These are phyloP conservation scores for Leccinellum rugosiceps DNA, from an alignment of 768 basidiomycete genomes.

Conservation along the genomic window DNA sequence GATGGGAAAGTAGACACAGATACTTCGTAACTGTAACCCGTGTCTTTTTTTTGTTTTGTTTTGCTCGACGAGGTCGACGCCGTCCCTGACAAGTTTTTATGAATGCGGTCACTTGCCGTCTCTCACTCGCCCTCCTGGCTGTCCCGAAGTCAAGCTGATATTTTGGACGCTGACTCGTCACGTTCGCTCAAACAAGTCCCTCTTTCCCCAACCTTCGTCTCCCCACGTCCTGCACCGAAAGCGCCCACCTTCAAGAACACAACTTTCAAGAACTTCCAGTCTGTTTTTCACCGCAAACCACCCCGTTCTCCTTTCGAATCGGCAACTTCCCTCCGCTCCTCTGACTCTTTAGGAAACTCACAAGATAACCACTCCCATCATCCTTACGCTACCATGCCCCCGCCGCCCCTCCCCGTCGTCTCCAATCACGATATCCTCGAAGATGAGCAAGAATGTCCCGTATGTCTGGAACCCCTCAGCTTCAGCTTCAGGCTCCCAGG, in stretches of 20 bases:
- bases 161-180: slow-evolving; percentile 32
- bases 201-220: slow-evolving; percentile 44
- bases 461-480: slow-evolving; percentile 93
- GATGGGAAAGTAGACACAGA: neutral
- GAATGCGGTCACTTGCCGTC: slow-evolving; percentile 36
- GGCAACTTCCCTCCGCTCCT: slow-evolving; percentile 48
- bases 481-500: slow-evolving; percentile 92
- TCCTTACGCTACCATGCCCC: slow-evolving; percentile 58
- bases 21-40: no score
- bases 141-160: slow-evolving; percentile 35
- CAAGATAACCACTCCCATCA: slow-evolving; percentile 39
- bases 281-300: slow-evolving; percentile 50
- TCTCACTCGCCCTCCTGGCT: slow-evolving; percentile 34
- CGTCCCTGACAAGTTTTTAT: neutral
- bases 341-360: slow-evolving; percentile 38
- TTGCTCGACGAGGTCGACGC: neutral
- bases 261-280: slow-evolving; percentile 40
- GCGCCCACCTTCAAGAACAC: slow-evolving; percentile 34
- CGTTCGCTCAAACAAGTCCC: slow-evolving; percentile 19
- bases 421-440: slow-evolving; percentile 59
- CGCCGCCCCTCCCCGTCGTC: slow-evolving; percentile 70
- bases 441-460: slow-evolving; percentile 90
- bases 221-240: slow-evolving; percentile 34
- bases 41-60: neutral
- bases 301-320: slow-evolving; percentile 48